Base-by-base conservation (phyloP, 495 filamentous ascomycete species). In the Trypethelium eluteriae region DNA sequence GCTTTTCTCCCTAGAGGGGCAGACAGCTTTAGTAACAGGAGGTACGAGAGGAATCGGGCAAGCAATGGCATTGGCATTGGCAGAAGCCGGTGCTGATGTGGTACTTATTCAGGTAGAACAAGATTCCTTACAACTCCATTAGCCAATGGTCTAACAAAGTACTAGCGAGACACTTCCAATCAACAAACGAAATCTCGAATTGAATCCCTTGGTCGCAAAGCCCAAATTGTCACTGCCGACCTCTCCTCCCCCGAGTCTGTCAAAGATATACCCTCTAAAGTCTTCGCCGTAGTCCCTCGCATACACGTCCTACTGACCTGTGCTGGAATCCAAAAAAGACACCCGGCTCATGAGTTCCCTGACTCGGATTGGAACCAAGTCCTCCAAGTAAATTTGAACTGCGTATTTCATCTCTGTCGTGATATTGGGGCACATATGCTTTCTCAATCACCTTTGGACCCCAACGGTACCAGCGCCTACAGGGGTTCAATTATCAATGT, bases 361-460 rank as follows among this genome's bases (percentile, higher is more conserved):
- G 85, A 89, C 68, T 78, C 81, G 57, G 92, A 96, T 79, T 97
- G 91, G 84, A 84, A 89, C 71, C 86, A 89, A 76, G 89, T 96
- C 35, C 79, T 96, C 36, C 87, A 95, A 77, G 86, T 92, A 14
- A 96, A 96, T 79, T 86, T 95, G 9, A 88, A 83, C 68, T 82
- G 86, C 11, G 90, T 94, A 41, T 97, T 96, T 76, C 85, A 85
- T 0, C 82, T 97, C 36, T 90, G 86, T 74, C 87, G 93, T 35
- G 90, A 93, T 74, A 85, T 92, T 9, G 93, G 90, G 62, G 86
- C 86, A n/a, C 90, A 94, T 76, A 88, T 96, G 80, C 83, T 96
- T 2, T 69, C 75, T 5, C 87, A 85, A 0, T 74, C 80, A 2
- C 78, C 81, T 0, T 59, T 59, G 32, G 82, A 83, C 11, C 73